A percentile compares a stretch with the other conserved stretches of the same genome.
phyloP scores from a whole-genome alignment of 2,329 filamentous ascomycete genomes.

The Raffaelea arxii region DNA sequence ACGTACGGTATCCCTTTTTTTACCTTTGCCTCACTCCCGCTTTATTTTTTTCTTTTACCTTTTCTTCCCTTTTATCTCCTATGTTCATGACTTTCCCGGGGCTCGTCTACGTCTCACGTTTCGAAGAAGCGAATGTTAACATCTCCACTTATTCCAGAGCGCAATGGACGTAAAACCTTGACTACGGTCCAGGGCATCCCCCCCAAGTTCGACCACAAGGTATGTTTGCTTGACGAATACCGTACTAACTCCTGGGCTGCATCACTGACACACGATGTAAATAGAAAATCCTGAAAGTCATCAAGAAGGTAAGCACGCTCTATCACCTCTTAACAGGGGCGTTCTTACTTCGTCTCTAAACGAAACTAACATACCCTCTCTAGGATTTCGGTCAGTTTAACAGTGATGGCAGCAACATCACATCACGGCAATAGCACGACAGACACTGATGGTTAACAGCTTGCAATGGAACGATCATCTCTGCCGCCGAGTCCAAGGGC shows the following conservation, averaged over 20 bases:
- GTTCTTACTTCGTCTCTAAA: too few relatives aligned
- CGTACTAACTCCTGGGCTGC: background rate
- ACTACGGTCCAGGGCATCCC: constrained; percentile 98
- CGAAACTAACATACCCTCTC: constrained; percentile 27
- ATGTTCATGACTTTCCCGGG: too few relatives aligned
- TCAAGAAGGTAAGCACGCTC: constrained; percentile 62
- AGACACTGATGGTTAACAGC: constrained; percentile 6
- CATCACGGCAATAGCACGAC: too few relatives aligned
- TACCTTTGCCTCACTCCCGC: background rate
- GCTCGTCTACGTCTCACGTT: too few relatives aligned
- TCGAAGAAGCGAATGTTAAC: background rate
- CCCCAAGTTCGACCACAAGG: constrained; percentile 95
- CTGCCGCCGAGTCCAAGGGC: constrained; percentile 15
- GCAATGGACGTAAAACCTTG: constrained; percentile 99
- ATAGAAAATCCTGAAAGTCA: constrained; percentile 93
- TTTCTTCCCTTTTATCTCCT: too few relatives aligned
- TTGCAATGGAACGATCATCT: constrained; percentile 16
- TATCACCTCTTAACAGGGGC: too few relatives aligned
- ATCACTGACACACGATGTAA: background rate
- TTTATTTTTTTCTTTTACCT: background rate
- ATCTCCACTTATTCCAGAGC: constrained; percentile 51
- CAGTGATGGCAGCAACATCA: too few relatives aligned
- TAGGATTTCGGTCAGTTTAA: constrained; percentile 8
- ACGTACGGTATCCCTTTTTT: constrained; percentile 47
- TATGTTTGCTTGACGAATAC: background rate